Conservation (phyloP, 495 filamentous ascomycete species). For the Hypomontagnella submonticulosa region DNA sequence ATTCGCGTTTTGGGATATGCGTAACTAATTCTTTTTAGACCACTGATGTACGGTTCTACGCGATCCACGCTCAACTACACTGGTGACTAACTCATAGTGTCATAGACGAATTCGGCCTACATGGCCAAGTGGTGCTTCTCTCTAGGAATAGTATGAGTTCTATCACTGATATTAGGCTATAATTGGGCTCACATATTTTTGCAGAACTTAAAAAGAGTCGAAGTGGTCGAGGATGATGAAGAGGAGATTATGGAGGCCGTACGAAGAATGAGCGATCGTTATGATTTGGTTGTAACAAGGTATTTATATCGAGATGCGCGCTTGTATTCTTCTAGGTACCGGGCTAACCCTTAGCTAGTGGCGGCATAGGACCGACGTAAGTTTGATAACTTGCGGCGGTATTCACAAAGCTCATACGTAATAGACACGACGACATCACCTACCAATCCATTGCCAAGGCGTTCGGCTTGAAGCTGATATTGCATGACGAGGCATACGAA, state of each 20-base stretch:
- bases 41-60: constrained; percentile 46
- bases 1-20: neutral
- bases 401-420: constrained; percentile 31
- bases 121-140: constrained; percentile 94
- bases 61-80: neutral
- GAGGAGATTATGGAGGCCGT: constrained; percentile 89
- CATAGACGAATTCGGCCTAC: constrained; percentile 88
- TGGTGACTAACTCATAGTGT: constrained; percentile 18
- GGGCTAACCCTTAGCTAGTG: constrained; percentile 58
- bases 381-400: constrained; percentile 20
- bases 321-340: neutral
- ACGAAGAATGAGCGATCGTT: constrained; percentile 82
- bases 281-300: constrained; percentile 93
- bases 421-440: constrained; percentile 95
- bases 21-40: constrained; percentile 44
- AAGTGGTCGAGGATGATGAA: constrained; percentile 93
- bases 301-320: constrained; percentile 22
- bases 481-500: constrained; percentile 78
- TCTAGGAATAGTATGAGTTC: constrained; percentile 74
- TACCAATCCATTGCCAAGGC: constrained; percentile 94
- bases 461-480: constrained; percentile 76
- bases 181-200: constrained; percentile 9
- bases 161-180: neutral
- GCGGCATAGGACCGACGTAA: constrained; percentile 94
- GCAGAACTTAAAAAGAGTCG: constrained; percentile 81